phyloP scores from a whole-genome alignment of 169 alveolate species.

The Plasmodium vinckei region DNA sequence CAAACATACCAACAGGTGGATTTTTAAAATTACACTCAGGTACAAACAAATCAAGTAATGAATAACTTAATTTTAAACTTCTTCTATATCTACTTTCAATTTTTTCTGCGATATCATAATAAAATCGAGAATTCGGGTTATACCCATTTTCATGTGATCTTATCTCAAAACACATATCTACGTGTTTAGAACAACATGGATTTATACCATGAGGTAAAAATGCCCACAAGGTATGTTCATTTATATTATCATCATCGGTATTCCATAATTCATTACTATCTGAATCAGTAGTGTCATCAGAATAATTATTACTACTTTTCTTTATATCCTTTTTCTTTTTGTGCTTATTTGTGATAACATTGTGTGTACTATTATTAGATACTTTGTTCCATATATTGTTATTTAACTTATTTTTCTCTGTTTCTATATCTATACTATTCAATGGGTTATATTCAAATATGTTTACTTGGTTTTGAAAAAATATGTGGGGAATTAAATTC shows the following conservation, averaged over 20 bases:
- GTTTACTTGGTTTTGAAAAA: constrained; percentile 74
- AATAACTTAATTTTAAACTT: constrained; percentile 19
- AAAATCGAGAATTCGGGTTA: constrained; percentile 25
- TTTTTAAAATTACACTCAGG: constrained; percentile 40
- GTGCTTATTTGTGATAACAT: constrained; percentile 57
- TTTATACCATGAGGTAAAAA: constrained; percentile 73
- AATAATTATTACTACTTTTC: background rate
- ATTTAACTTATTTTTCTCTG: constrained; percentile 24
- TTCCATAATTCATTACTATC: background rate
- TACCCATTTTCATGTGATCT: background rate
- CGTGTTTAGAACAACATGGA: constrained; percentile 28
- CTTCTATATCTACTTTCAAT: background rate
- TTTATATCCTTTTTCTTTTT: constrained; percentile 37
- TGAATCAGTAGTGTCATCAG: background rate
- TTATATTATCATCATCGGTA: constrained; percentile 12
- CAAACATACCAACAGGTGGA: background rate
- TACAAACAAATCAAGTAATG: constrained; percentile 35
- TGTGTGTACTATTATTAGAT: constrained; percentile 9
- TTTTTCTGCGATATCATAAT: constrained; percentile 21
- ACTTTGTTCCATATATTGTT: constrained; percentile 73
- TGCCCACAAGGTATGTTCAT: constrained; percentile 60
- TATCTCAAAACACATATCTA: constrained; percentile 9
- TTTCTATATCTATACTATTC: constrained; percentile 27
- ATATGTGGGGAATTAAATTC: constrained; percentile 71
- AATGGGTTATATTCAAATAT: constrained; percentile 62